Conservation (phyloP, 2,329 filamentous ascomycete species). For the Microsporum canis region DNA sequence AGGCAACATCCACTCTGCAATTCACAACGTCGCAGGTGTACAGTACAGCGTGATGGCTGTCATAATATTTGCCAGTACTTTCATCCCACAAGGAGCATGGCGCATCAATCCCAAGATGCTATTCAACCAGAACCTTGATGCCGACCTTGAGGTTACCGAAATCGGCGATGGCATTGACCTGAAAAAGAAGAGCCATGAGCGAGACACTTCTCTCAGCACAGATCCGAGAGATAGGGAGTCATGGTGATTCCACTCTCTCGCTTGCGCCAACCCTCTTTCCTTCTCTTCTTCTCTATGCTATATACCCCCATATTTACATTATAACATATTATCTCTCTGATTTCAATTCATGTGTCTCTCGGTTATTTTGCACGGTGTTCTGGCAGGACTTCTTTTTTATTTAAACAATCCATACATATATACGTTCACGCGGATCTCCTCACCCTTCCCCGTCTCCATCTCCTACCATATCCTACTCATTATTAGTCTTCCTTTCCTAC, state of each 20-base stretch:
- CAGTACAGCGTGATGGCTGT: slow-evolving; percentile 38
- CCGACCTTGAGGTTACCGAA: slow-evolving; percentile 13
- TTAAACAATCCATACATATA: neutral
- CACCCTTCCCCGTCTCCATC: neutral
- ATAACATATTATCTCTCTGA: neutral
- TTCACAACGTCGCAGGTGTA: slow-evolving; percentile 37
- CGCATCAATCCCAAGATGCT: slow-evolving; percentile 30
- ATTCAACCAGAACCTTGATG: slow-evolving; percentile 14
- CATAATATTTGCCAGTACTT: slow-evolving; percentile 35
- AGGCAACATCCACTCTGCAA: slow-evolving; percentile 31
- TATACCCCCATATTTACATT: neutral
- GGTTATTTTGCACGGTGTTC: slow-evolving; percentile 1
- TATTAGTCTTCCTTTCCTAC: neutral
- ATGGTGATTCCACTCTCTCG: slow-evolving; percentile 4
- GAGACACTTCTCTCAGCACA: slow-evolving; percentile 5
- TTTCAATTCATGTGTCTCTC: neutral
- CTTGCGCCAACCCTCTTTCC: neutral
- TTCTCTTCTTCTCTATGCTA: neutral
- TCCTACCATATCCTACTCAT: neutral
- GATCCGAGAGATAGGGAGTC: slow-evolving; percentile 2
- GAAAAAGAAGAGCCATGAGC: slow-evolving; percentile 8
- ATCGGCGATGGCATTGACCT: slow-evolving; percentile 9
- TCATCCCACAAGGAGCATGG: slow-evolving; percentile 37
- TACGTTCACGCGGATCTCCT: neutral
- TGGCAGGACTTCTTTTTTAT: neutral